A percentile compares a stretch with the other conserved stretches of the same genome.
Conservation (phyloP, 2,329 filamentous ascomycete genomes). For the Capronia coronata region DNA sequence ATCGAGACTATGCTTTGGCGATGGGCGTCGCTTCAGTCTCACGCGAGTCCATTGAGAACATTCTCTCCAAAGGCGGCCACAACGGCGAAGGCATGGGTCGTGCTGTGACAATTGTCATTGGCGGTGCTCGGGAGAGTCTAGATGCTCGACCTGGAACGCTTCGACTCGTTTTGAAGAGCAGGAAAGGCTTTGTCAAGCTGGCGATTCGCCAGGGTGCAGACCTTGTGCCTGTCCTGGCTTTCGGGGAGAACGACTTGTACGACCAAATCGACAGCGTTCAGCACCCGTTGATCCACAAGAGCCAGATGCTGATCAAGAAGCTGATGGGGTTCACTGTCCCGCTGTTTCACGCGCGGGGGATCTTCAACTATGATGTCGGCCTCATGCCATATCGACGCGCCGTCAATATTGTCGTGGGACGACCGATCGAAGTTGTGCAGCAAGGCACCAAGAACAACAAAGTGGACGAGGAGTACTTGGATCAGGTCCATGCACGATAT, state of each 20-base stretch:
- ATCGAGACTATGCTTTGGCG: conserved; percentile 86
- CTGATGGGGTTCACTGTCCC: conserved; percentile 88
- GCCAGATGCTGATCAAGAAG: conserved; percentile 79
- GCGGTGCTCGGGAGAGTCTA: conserved; percentile 84
- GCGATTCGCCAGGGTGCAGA: conserved; percentile 89
- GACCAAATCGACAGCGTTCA: conserved; percentile 73
- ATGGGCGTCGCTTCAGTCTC: conserved; percentile 86
- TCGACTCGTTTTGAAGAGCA: conserved; percentile 69
- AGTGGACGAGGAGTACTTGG: conserved; percentile 68
- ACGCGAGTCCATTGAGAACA: conserved; percentile 83
- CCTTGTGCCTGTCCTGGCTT: conserved; percentile 82
- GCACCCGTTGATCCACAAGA: conserved; percentile 70
- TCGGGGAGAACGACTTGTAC: conserved; percentile 95
- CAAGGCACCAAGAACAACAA: conserved; percentile 53
- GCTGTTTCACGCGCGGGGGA: conserved; percentile 78
- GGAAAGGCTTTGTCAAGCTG: conserved; percentile 91
- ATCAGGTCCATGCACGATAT: conserved; percentile 73
- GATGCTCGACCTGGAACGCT: conserved; percentile 74
- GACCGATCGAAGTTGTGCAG: conserved; percentile 64
- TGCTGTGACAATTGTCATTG: conserved; percentile 93
- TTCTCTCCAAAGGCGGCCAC: conserved; percentile 69
- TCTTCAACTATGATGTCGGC: conserved; percentile 97
- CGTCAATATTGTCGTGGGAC: conserved; percentile 82
- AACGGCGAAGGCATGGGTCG: conserved; percentile 81
- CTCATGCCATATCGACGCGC: conserved; percentile 87